Evolutionary conservation across 352 stramenopile species (phyloP), one percentile per base, ranked within the genome.

Genomic region (Thraustochytrium sp.): DNA sequence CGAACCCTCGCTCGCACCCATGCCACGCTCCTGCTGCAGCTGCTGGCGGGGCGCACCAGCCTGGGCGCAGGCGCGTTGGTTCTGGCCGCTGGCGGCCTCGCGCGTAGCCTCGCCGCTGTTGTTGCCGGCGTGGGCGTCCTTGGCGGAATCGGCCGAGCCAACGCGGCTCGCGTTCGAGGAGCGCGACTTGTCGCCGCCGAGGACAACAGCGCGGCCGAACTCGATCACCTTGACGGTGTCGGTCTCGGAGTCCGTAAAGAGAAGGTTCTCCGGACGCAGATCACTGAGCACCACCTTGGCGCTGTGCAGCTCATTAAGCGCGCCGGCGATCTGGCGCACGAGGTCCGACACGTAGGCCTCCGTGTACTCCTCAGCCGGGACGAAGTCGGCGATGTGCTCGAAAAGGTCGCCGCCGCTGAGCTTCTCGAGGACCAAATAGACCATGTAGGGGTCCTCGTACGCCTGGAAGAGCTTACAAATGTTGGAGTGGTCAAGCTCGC

Each of bases 401-500:
- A 65, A 80, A 9, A 80, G 31, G 29, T 80, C 68, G 8, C 68
- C 68, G 44, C 68, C 68, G 31, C 51, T 34, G 37, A 80, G 53
- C 37, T 80, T 80, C 44, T 80, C 68, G 9, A 80, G 1, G 53
- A 80, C 68, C 21, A 80, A 51, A 26, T 80, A 80, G 2, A 80
- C 68, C 48, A 64, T 80, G 68, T 42, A 68, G 3, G 68, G 31
- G 53, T 80, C 68, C 29, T 80, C 68, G 68, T 80, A 80, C 18
- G 68, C 68, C 36, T 80, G 68, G 34, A 80, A 80, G 53, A 80
- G 68, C 48, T 80, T 80, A 42, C 68, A 80, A 44, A 80, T 80
- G 68, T 80, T 68, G 13, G 68, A 68, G 38, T 80, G 68, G 5
- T 80, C 68, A 13, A 80, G 68, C 51, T 80, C 68, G 46, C 68